Base-by-base conservation (phyloP, 2,329 filamentous ascomycete species). In the Metarhizium rileyi region DNA sequence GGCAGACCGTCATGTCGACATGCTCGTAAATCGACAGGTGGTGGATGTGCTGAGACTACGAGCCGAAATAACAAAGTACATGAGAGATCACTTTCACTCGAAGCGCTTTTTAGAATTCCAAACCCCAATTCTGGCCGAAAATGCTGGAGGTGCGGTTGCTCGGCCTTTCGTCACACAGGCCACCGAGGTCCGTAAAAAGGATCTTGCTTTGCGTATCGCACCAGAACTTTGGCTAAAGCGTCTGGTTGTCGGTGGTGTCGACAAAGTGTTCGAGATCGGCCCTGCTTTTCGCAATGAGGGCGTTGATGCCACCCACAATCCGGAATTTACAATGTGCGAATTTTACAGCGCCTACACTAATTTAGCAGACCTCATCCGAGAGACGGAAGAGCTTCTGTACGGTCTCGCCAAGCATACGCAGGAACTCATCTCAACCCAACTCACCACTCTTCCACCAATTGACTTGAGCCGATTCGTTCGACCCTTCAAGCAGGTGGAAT, bases 271-370 rank as follows among this genome's bases (percentile, higher is more conserved):
- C 61, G 93, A 98, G 68, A 90, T 98, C 55, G 93, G 93, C 1
- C 85, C 88, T 3, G 83, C 83, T 12, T 98, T 98, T 67, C 81
- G 93, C 41, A 98, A 98, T 63, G 93, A 98, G 70, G 88, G 89
- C 65, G 70, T 95, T 33, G 90, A 96, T 65, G 79, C 78, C 27
- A 95, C 89, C 0, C 93, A 98, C 65, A 98, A 98, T 62, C 91
- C 93, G 0, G 93, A 98, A 63, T 98, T 97, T 69, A 93, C 87
- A 42, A 97, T 88, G 52, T 97, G 91, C 72, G 93, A 98, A 69
- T 97, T 95, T 69, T 98, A 98, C 68, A 84, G 86, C 53, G 84
- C 90, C 3, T 94, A 90, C 60, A 82, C 85, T 52, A 86, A 84
- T 55, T 76, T 96, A 0, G 71, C 82, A 33, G 80, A 87, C 40